Percentiles rank a stretch among this genome's conserved stretches.
phyloP scores from a whole-genome alignment of 768 basidiomycete species.

The Daedaleopsis nitida region DNA sequence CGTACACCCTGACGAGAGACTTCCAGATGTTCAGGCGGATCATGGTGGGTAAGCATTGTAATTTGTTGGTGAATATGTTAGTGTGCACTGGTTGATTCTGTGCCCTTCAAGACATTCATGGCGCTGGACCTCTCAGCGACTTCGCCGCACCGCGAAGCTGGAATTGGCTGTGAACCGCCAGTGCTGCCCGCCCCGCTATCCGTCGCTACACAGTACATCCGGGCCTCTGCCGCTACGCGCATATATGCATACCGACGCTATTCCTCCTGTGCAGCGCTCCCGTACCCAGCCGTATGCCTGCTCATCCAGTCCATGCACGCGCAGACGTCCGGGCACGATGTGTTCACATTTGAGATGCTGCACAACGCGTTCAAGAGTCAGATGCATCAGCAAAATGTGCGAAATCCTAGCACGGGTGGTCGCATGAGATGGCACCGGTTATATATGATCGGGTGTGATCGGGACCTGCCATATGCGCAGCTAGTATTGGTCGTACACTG shows the following conservation, averaged over 20 bases:
- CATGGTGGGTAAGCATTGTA: slow-evolving; percentile 48
- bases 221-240: neutral
- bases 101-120: slow-evolving; percentile 1
- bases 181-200: slow-evolving; percentile 55
- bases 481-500: too few relatives aligned
- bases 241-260: neutral
- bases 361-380: slow-evolving; percentile 77
- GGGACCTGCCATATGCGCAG: too few relatives aligned
- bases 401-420: too few relatives aligned
- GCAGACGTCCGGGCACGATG: slow-evolving; percentile 71
- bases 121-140: slow-evolving; percentile 45
- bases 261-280: slow-evolving; percentile 41
- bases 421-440: too few relatives aligned
- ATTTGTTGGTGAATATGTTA: neutral
- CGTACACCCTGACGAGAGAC: slow-evolving; percentile 63
- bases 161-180: slow-evolving; percentile 46
- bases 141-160: slow-evolving; percentile 57
- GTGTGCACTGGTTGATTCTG: neutral
- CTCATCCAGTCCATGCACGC: slow-evolving; percentile 85
- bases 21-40: slow-evolving; percentile 57
- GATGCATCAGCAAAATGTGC: too few relatives aligned
- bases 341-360: slow-evolving; percentile 91
- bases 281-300: slow-evolving; percentile 81
- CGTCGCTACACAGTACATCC: slow-evolving; percentile 54
- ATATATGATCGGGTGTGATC: too few relatives aligned